Base-by-base conservation (phyloP, 139 green algal species). In the Chlamydomonas incerta region DNA sequence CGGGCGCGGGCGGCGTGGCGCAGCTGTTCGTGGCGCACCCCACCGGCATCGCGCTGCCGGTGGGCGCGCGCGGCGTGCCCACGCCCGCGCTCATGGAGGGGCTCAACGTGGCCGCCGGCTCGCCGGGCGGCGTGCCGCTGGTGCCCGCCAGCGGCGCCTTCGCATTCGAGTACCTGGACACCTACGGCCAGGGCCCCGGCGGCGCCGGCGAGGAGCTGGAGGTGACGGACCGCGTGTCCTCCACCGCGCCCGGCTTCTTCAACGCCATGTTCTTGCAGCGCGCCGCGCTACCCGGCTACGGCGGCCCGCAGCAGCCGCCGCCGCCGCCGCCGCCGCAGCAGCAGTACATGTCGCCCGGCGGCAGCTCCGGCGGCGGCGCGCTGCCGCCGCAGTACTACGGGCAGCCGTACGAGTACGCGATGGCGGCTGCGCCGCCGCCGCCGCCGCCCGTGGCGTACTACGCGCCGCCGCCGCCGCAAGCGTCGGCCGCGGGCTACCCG, bases 11-110 rank as follows among this genome's bases (percentile, higher is more conserved):
- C 77, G 74, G 73, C 28, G 65, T 88, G 75, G 80, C 74, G 10
- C 84, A 88, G 75, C 74, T 88, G 21, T 85, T 85, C 68, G 46
- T 88, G 24, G 74, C 84, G 58, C 80, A 86, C 68, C 80, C 80
- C 34, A 80, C 68, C 18, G 80, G 80, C 68, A 47, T 86, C 8
- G 52, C 80, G 17, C 52, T 86, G 68, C 80, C 80, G 17, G 80
- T 86, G 3, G 46, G 46, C 46, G 13, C 68, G 10, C 68, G 52
- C 31, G 68, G 68, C 8, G 69, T 86, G 34, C 11, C 80, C 24
- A 71, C 68, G 5, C 68, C 80, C 23, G 55, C 52, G n/a, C 80
- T 86, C 26, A 28, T 68, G 33, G 68, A 86, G 34, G 80, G 80
- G 17, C 80, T 86, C 26, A 52, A 79, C 29, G 24, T 58, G 31